Percentiles rank a stretch among this genome's conserved stretches.
Evolutionary conservation across 192 early-diverging fungal genomes (phyloP).

Genomic region (Polychytrium aggregatum): DNA sequence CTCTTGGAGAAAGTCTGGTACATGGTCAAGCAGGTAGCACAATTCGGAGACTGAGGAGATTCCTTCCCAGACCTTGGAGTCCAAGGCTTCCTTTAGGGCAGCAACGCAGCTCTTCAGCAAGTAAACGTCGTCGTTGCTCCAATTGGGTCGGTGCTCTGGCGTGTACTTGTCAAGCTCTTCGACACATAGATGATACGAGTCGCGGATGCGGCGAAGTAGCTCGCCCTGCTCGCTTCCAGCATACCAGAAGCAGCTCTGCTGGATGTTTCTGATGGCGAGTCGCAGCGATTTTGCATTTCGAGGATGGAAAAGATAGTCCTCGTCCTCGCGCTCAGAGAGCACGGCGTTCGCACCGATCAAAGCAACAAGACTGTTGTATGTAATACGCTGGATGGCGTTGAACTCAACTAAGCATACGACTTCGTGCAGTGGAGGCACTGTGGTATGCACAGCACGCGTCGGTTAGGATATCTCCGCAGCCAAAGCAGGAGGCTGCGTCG

Average conservation of each 20-base stretch:
- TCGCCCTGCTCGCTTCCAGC: slow-evolving; percentile 16
- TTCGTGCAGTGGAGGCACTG: slow-evolving; percentile 53
- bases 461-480: too few species aligned
- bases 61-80: not conserved
- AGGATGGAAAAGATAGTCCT: slow-evolving; percentile 67
- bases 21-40: too few species aligned
- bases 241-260: slow-evolving; percentile 51
- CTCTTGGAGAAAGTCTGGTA: too few species aligned
- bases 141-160: too few species aligned
- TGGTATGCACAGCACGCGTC: too few species aligned
- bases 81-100: slow-evolving; percentile 1
- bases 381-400: slow-evolving; percentile 32
- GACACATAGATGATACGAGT: too few species aligned
- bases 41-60: too few species aligned
- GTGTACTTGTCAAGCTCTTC: too few species aligned
- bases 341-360: slow-evolving; percentile 63
- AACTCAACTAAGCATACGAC: slow-evolving; percentile 29
- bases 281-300: slow-evolving; percentile 43
- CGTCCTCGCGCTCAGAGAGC: slow-evolving; percentile 46
- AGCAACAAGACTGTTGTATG: slow-evolving; percentile 47
- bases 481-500: too few species aligned
- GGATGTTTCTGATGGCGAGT: slow-evolving; percentile 52
- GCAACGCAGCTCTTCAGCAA: not conserved
- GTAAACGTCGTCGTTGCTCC: not conserved
- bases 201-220: too few species aligned